These are phyloP conservation scores for Peziza echinospora DNA, from an alignment of 495 filamentous ascomycete species.

Conservation along the genomic window DNA sequence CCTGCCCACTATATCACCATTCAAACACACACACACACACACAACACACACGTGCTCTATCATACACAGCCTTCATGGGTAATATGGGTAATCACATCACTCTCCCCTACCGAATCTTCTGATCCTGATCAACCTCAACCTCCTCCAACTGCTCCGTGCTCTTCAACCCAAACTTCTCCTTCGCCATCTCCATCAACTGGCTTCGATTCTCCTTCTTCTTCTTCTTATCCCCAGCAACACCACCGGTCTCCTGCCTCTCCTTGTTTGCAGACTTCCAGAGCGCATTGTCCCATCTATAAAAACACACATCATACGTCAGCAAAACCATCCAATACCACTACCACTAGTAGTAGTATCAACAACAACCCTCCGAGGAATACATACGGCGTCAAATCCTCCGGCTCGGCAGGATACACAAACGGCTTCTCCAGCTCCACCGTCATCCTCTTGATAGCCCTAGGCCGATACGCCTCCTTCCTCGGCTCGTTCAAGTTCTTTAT, in stretches of 20 bases:
- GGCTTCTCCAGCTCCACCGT: slow-evolving; percentile 62
- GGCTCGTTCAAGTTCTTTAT: slow-evolving; percentile 24
- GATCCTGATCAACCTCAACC: slow-evolving; percentile 18
- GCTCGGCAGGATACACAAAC: slow-evolving; percentile 60
- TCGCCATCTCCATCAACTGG: slow-evolving; percentile 31
- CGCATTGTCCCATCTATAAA: slow-evolving; percentile 31
- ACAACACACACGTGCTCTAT: no score
- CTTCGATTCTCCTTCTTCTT: slow-evolving; percentile 17
- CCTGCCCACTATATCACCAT: no score
- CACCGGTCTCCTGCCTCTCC: slow-evolving; percentile 10
- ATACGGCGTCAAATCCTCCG: slow-evolving; percentile 34
- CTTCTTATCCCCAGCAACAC: slow-evolving; percentile 17
- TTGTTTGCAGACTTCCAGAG: slow-evolving; percentile 22
- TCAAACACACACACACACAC: no score
- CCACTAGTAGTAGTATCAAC: slow-evolving; percentile 1
- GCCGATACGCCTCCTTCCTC: slow-evolving; percentile 32
- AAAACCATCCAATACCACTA: slow-evolving; percentile 14
- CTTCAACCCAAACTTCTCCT: slow-evolving; percentile 28
- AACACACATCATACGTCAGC: slow-evolving; percentile 11
- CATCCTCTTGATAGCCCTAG: slow-evolving; percentile 64
- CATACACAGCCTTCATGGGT: no score
- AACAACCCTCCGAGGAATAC: slow-evolving; percentile 14
- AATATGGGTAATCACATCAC: no score
- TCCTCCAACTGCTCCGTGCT: slow-evolving; percentile 21
- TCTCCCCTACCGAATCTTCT: no score